Evolutionary conservation across 768 basidiomycete species (phyloP), one percentile per base, ranked within the genome.

Genomic region (Rhodotorula kratochvilovae): DNA sequence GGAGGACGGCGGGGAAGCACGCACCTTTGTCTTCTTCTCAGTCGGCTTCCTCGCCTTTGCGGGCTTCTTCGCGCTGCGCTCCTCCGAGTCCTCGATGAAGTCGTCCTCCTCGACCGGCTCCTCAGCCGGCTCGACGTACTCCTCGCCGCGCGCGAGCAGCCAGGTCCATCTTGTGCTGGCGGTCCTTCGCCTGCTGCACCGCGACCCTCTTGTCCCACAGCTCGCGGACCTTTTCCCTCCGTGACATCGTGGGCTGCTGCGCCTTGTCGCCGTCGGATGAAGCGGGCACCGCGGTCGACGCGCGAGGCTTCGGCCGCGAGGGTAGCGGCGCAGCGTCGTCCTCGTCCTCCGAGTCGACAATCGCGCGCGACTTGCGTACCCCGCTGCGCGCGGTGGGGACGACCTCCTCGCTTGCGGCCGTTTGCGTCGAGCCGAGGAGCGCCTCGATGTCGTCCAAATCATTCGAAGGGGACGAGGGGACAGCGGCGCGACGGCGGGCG

Each of bases 261-360:
- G 25, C 48, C 27, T 50, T 23, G 23, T 50, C 48, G 12, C 39
- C 13, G 39, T 42, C 58, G 11, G 43, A 11, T 0, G 63, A 33
- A 23, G 55, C 31, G 33, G 19, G 51, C 51, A 23, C 19, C 17
- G 31, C 21, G 67, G 50, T 33, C 12, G 39, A 25, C 1, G 42
- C 43, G 42, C 53, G 2, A 25, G 0, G 27, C 39, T 39, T 27
- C 21, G 48, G 25, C 10, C 48, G 25, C 11, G 48, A n/a, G n/a
- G 12, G 51, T n/a, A 5, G 15, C 19, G 46, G 43, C 8, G 19
- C 27, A 2, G 13, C 23, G 8, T 39, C 62, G 0, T 72, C 66
- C 31, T 73, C 72, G 27, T 69, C 68, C 3, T 73, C 68, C 23
- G 72, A 73, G 39, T 73, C 72, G 35, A 33, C 27, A 25, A 73